Evolutionary conservation across 768 basidiomycete genomes (phyloP).

Genomic region (Mycena latifolia): DNA sequence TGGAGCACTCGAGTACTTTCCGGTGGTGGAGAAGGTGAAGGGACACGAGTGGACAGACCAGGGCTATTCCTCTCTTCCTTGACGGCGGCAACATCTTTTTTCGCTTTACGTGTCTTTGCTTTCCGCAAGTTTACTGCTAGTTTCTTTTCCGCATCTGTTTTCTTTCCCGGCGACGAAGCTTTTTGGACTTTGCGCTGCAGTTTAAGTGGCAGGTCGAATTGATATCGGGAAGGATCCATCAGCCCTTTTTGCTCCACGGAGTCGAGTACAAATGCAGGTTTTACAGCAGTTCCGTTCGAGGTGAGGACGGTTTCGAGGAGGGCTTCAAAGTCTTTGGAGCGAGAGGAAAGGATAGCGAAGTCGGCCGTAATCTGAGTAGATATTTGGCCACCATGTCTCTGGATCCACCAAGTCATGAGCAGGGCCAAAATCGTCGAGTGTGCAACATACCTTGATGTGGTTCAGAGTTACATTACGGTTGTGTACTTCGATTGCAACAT

Average conservation of each 20-base stretch:
- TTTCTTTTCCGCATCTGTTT: conserved; percentile 19
- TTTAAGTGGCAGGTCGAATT: conserved; percentile 49
- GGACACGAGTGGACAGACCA: neutral
- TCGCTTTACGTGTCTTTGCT: conserved; percentile 4
- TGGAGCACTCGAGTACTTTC: conserved; percentile 43
- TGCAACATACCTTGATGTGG: conserved; percentile 68
- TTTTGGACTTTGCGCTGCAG: conserved; percentile 37
- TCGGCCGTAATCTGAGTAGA: conserved; percentile 67
- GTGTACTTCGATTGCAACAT: conserved; percentile 76
- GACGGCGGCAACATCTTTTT: conserved; percentile 19
- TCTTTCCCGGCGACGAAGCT: conserved; percentile 8
- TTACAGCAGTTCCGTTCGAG: conserved; percentile 61
- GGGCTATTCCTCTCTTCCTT: conserved; percentile 17
- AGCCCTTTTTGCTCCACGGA: conserved; percentile 59
- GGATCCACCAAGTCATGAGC: conserved; percentile 16
- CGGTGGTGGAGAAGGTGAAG: conserved; percentile 54
- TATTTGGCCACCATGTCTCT: conserved; percentile 80
- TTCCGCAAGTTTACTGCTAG: conserved; percentile 1
- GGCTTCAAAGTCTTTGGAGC: conserved; percentile 64
- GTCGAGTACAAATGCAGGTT: conserved; percentile 64
- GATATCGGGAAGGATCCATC: conserved; percentile 59
- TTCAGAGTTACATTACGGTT: conserved; percentile 60
- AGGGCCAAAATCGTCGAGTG: neutral
- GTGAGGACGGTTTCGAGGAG: conserved; percentile 51
- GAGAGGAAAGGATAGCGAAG: conserved; percentile 68